Evolutionary conservation across 148 eudicot species (phyloP).

Genomic region (Tetragonia tetragonoides): DNA sequence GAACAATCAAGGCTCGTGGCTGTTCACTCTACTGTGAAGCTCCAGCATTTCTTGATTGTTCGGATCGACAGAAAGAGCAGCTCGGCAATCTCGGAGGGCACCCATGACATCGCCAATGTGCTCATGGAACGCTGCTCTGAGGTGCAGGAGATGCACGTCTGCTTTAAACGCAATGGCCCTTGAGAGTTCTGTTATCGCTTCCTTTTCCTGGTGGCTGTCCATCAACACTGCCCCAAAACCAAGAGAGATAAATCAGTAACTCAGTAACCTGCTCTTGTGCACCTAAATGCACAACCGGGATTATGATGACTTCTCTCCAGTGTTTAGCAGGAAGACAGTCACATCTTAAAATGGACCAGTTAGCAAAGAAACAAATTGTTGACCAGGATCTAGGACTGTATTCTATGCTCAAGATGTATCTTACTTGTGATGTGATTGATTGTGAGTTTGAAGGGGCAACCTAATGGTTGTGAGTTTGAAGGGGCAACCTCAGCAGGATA

Average conservation of each 20-base stretch:
- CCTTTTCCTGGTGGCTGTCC: slow-evolving; percentile 92
- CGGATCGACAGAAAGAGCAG: slow-evolving; percentile 95
- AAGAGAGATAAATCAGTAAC: not conserved
- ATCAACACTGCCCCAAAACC: slow-evolving; percentile 59
- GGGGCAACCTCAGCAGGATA: too few species aligned
- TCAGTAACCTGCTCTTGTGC: too few species aligned
- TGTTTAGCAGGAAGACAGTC: not conserved
- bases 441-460: too few species aligned
- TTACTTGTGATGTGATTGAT: too few species aligned
- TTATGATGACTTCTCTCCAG: too few species aligned
- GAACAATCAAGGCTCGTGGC: slow-evolving; percentile 60
- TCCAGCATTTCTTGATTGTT: slow-evolving; percentile 88
- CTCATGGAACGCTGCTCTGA: slow-evolving; percentile 93
- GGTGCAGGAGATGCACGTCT: slow-evolving; percentile 87
- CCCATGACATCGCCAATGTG: slow-evolving; percentile 73
- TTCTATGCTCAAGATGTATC: too few species aligned
- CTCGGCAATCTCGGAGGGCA: slow-evolving; percentile 82
- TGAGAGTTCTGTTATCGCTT: slow-evolving; percentile 81
- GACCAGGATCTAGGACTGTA: too few species aligned
- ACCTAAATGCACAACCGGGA: too few species aligned
- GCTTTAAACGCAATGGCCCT: slow-evolving; percentile 90
- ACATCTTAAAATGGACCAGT: too few species aligned
- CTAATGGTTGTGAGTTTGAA: too few species aligned
- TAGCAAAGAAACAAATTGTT: too few species aligned
- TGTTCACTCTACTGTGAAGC: slow-evolving; percentile 78